Base-by-base conservation (phyloP, 768 basidiomycete species). In the Termitomyces sp. region DNA sequence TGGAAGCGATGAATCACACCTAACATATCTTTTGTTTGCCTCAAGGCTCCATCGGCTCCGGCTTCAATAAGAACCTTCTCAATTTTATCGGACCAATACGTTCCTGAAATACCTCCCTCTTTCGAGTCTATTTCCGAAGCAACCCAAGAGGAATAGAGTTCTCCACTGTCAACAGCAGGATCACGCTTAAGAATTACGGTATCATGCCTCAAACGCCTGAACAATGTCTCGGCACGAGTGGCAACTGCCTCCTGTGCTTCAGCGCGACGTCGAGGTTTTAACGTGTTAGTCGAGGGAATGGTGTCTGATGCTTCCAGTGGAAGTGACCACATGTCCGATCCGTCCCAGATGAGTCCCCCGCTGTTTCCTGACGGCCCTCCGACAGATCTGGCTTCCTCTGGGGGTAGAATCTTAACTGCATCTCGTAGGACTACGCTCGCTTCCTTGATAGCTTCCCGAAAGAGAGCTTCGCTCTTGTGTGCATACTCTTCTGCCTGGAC, bases 321-420 rank as follows among this genome's bases (percentile, higher is more conserved):
- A 57, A 94, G 67, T 75, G 87, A 85, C 87, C 92, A 94, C 67
- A 94, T 81, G 69, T 95, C 92, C 32, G 85, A 74, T 1, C 92
- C 94, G 68, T 95, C 94, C 92, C 92, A 95, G 43, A 83, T 62
- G 27, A 86, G 66, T 4, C 79, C 82, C 27, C 61, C 57, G 32
- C 65, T 65, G 31, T 60, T 63, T 24, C 67, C 37, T 27, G 37
- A 27, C 7, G 18, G n/a, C 36, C n/a, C 50, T 41, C 50, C 36
- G 20, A 26, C 20, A 4, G 26, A 20, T 27, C 37, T 58, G 29
- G 46, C 58, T 44, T 80, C 80, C 37, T 89, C 86, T 1, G 94
- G 94, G 0, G 94, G 95, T 14, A 98, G 78, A 51, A 97, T 88
- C 69, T 94, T 95, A 64, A 98, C 92, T 12, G 92, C 93, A 50